Base-by-base conservation (phyloP, 2,329 filamentous ascomycete genomes). In the Sphaerulina musiva region DNA sequence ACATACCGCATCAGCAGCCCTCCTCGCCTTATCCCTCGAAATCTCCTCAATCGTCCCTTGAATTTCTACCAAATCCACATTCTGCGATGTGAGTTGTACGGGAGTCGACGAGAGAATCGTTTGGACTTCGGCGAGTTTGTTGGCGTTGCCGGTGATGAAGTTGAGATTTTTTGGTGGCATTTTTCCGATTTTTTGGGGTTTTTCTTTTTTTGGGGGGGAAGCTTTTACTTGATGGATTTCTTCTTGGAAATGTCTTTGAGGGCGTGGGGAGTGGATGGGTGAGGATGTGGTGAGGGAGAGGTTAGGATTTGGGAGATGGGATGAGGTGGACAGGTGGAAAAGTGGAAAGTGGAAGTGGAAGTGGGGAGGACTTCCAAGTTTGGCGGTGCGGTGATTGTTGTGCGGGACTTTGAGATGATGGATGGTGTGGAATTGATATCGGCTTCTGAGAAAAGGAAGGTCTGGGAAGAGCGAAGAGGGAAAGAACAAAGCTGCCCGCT, bases 141-240 rank as follows among this genome's bases (percentile, higher is more conserved):
- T 95, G 67, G 85, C 83, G 74, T 98, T 98, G 72, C 92, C 87
- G 1, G 92, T 97, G 69, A 98, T 95, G 76, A 98, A 98, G 73
- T 95, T 91, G 61, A 98, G 76, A 2, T 46, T 14, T 59, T 77
- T 73, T 61, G 76, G 75, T 38, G 65, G 64, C 64, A 67, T 66
- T 29, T 29, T 7, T 1, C 14, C 1, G 1, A 17, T 17, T 17
- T 17, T 17, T 17, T 17, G 14, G 14, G 14, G 14, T 1, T 1
- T 29, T 29, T 29, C 6, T 29, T 29, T 29, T 6, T 6, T 29
- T 29, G 14, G 14, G 14, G 14, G 14, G 14, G 14, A 17, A 17
- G 1, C 14, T 17, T 17, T 17, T 1, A 17, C 14, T 17, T 17
- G 14, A 17, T 17, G 14, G 14, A 17, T 17, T 17, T 17, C 14